Evolutionary conservation across 192 early-diverging fungal genomes (phyloP), one percentile per base, ranked within the genome.

Genomic region (Podila horticola): DNA sequence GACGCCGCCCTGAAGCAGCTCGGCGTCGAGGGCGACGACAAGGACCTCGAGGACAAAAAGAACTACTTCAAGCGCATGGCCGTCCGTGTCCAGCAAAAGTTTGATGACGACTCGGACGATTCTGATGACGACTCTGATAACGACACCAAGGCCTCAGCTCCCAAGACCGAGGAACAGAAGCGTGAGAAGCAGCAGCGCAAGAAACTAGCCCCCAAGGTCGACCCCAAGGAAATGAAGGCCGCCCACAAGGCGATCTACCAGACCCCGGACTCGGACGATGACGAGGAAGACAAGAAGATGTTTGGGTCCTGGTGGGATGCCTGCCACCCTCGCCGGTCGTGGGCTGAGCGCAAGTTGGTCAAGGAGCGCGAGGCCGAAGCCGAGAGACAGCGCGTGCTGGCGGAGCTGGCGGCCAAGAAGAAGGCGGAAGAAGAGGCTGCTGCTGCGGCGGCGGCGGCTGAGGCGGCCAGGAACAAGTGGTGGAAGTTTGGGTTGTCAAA

Each of bases 221-320:
- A 81, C 41, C 77, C 77, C 28, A 81, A 81, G 62, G 77, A 81
- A 63, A 81, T 81, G 77, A 72, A 69, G 57, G 71, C 68, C 48
- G 77, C 71, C 10, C 77, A 81, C 49, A 64, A 48, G 2, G 77
- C 77, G 4, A 48, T 81, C 4, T 81, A 81, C 19, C 29, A n/a
- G 6, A 30, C 29, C 4, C 29, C 22, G 0, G 69, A 79, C 10
- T 17, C 24, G 1, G n/a, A 63, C 5, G 62, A 60, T 13, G 71
- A 73, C 11, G 74, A 76, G 31, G 62, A 36, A 2, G 77, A 81
- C 52, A 81, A 81, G 67, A 81, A 73, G 58, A 28, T 58, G 55
- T 81, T 81, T 62, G 77, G 77, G 1, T 64, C 70, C 61, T 81
- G 77, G 77, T 81, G 77, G 77, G 77, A 71, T 36, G 34, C 34